phyloP scores from a whole-genome alignment of 768 basidiomycete genomes.

The Epithele typhae region DNA sequence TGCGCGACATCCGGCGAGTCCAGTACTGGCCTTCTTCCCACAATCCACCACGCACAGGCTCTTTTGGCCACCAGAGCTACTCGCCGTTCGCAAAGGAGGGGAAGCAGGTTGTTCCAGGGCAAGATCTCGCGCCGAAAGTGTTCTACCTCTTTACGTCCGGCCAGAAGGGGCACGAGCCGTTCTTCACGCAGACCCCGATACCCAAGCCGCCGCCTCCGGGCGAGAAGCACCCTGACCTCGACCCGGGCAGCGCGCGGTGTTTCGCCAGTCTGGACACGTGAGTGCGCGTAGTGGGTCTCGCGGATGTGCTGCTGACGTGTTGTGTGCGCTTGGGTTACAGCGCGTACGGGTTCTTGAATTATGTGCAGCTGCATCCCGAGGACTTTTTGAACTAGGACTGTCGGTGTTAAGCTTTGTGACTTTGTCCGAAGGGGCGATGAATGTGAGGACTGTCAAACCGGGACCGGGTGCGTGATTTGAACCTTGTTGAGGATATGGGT shows the following conservation, averaged over 20 bases:
- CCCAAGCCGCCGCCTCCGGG: conserved; percentile 15
- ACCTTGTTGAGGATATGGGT: too few relatives aligned
- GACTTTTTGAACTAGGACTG: conserved; percentile 29
- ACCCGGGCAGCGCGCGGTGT: conserved; percentile 18
- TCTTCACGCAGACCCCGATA: conserved; percentile 35
- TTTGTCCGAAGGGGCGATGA: too few relatives aligned
- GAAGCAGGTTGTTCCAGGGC: conserved; percentile 8
- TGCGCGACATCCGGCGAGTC: conserved; percentile 26
- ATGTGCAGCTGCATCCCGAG: conserved; percentile 34
- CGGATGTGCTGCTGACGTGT: too few relatives aligned
- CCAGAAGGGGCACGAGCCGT: conserved; percentile 28
- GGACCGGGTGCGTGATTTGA: too few relatives aligned
- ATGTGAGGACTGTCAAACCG: too few relatives aligned
- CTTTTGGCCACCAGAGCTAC: neutral
- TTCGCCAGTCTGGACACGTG: conserved; percentile 27
- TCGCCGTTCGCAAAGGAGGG: neutral
- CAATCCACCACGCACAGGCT: neutral
- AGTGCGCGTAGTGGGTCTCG: conserved; percentile 8
- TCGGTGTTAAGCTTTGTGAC: too few relatives aligned
- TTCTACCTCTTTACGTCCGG: conserved; percentile 41
- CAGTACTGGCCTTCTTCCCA: conserved; percentile 4
- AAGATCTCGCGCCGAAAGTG: conserved; percentile 32
- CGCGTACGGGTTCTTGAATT: conserved; percentile 34
- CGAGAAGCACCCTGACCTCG: conserved; percentile 12
- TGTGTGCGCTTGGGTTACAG: conserved; percentile 12